Percentiles rank a stretch among this genome's conserved stretches.
Evolutionary conservation across 139 green algal species (phyloP).

Genomic region (Microglena sp.): DNA sequence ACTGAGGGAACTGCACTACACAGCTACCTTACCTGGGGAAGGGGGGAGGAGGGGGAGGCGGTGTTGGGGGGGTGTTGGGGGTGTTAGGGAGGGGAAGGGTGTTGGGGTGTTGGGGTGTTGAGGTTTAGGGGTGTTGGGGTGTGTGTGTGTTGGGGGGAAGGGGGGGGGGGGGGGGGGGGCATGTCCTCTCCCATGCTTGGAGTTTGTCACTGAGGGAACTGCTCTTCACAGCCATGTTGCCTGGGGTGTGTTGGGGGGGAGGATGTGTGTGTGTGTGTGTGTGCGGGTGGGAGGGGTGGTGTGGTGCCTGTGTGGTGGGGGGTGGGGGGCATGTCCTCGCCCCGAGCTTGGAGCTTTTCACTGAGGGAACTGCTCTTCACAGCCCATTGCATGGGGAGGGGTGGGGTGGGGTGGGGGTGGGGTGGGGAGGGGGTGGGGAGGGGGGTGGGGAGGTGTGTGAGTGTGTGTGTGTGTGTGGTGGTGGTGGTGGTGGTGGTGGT

Average conservation of each 20-base stretch:
- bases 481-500: no score
- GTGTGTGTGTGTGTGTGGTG: slow-evolving; percentile 7
- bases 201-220: slow-evolving; percentile 70
- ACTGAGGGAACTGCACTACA: slow-evolving; percentile 65
- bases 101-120: no score
- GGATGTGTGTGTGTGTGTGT: background rate
- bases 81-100: no score
- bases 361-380: background rate
- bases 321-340: background rate
- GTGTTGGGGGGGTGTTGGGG: no score
- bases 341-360: background rate
- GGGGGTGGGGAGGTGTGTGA: background rate
- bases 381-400: background rate
- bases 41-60: no score
- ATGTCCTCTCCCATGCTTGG: slow-evolving; percentile 12
- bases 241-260: background rate
- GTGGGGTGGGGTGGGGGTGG: no score
- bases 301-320: no score
- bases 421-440: background rate
- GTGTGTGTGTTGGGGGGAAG: background rate
- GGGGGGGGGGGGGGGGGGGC: background rate
- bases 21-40: slow-evolving; percentile 50
- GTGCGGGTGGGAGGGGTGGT: background rate
- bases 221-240: background rate
- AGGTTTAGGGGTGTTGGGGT: no score